Evolutionary conservation across 176 grass and related monocot species (phyloP), one percentile per base, ranked within the genome.

Genomic region (Cymbopogon citratus): DNA sequence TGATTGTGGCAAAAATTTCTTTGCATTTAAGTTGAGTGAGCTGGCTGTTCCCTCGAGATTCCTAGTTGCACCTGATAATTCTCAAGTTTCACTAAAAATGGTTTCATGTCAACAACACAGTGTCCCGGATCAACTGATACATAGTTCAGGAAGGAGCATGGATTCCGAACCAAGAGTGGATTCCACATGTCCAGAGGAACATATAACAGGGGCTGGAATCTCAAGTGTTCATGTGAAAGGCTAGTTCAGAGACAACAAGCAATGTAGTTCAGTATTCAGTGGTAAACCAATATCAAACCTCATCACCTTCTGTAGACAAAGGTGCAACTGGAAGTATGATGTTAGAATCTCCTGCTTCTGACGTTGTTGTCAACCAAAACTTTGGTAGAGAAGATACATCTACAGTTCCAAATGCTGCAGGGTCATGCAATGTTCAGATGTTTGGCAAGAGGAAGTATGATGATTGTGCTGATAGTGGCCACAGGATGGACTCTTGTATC

Each of bases 1-100:
- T 52, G 15, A 14, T 19, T 83, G 81, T 75, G 81, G 43, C 25
- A 75, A 83, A 75, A 65, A 49, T 13, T 83, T 66, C 43, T 83
- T 75, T 54, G 81, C 87, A 66, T 88, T 71, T 34, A 85, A 59
- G 41, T 66, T 84, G 24, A 41, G 77, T 79, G 83, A 76, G 68
- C 77, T 78, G 29, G 26, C 63, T 60, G 7, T 75, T 29, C 71
- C 81, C 81, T 83, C 9, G 9, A 75, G 71, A 66, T 83, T 52
- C 43, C 71, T 83, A 52, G 9, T 33, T 75, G 15, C 60, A 83
- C 28, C n/a, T 19, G 74, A 66, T 38, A 66, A 52, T 38, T 62
- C 39, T 74, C 57, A 54, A 64, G 29, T 48, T 83, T 34, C 28
- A 83, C 21, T 19, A 63, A 36, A 41, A 45, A 63, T 34, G 39